Conservation (phyloP, 2,329 filamentous ascomycete species). For the Biscogniauxia mediterranea region DNA sequence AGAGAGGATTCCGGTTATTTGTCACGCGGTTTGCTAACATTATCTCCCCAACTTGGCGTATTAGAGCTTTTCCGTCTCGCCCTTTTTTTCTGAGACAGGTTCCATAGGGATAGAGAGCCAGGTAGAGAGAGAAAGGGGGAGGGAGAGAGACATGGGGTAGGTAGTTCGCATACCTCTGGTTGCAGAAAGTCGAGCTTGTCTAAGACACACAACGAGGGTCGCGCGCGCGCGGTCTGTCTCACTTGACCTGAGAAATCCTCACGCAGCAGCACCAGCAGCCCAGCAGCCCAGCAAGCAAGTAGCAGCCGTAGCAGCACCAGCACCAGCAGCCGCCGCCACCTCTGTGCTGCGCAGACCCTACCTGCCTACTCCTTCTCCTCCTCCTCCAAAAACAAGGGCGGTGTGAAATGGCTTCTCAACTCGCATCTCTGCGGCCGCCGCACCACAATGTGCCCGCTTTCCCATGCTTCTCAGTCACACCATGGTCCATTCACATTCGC, state of each 20-base stretch:
- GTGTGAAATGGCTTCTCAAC: conserved; percentile 4
- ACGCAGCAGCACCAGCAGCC: neutral
- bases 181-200: neutral
- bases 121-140: neutral
- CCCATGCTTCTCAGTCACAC: neutral
- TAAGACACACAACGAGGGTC: neutral
- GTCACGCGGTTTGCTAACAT: neutral
- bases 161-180: neutral
- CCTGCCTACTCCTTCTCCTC: too few relatives aligned
- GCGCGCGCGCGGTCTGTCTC: neutral
- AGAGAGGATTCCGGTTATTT: neutral
- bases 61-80: neutral
- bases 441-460: neutral
- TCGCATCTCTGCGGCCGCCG: conserved; percentile 1
- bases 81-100: neutral
- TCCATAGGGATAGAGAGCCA: neutral
- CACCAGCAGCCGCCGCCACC: neutral
- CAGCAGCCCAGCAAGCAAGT: too few relatives aligned
- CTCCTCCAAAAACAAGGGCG: neutral
- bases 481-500: neutral
- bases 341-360: neutral
- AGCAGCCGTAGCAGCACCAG: neutral
- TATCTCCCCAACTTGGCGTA: neutral
- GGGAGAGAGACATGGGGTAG: neutral
- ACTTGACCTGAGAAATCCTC: neutral